Evolutionary conservation across 345 rosid species (phyloP).

Genomic region (Salix exigua): DNA sequence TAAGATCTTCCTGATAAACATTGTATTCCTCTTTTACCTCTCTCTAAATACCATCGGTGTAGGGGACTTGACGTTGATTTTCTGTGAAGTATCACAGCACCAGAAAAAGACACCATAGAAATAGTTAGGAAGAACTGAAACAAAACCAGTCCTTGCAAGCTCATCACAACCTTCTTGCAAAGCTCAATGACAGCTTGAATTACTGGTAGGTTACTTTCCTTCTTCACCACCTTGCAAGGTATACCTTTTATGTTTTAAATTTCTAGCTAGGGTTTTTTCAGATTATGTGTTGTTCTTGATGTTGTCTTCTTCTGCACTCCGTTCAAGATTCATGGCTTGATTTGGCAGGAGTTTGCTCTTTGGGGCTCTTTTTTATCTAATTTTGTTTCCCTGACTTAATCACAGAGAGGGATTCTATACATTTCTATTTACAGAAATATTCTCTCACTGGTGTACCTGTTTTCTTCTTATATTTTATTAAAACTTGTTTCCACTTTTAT

Average conservation of each 20-base stretch:
- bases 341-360: not conserved
- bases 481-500: not conserved
- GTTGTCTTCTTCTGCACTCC: not conserved
- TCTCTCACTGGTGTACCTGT: not conserved
- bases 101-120: not conserved
- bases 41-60: not conserved
- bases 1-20: not conserved
- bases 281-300: not conserved
- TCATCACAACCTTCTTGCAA: not conserved
- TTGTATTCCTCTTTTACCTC: not conserved
- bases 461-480: not conserved
- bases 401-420: not conserved
- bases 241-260: not conserved
- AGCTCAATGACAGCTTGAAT: not conserved
- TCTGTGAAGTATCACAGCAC: not conserved
- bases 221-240: not conserved
- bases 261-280: not conserved
- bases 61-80: not conserved
- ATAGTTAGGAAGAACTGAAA: not conserved
- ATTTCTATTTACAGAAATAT: conserved; percentile 11
- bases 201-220: not conserved
- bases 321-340: conserved; percentile 5
- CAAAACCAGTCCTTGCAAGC: not conserved
- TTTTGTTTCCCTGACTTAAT: not conserved
- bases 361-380: not conserved